phyloP scores from a whole-genome alignment of 129 eudicot species.

The Pseudognaphalium luteoalbum region DNA sequence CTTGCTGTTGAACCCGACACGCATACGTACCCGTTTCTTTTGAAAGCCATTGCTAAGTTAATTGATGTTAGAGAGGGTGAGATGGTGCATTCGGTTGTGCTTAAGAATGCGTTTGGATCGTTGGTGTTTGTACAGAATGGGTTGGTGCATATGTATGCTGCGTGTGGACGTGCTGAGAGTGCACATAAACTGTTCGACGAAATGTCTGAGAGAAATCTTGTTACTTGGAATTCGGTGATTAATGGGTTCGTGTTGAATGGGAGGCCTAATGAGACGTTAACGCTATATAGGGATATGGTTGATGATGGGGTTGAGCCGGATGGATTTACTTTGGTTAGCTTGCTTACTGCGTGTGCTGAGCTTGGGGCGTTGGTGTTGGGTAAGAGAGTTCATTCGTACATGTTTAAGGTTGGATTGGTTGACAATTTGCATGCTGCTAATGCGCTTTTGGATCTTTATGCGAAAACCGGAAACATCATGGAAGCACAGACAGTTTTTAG shows the following conservation, averaged over 20 bases:
- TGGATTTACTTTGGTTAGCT: conserved; percentile 86
- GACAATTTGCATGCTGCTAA: conserved; percentile 77
- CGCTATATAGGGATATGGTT: conserved; percentile 56
- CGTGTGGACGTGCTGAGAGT: conserved; percentile 63
- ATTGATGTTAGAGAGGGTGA: conserved; percentile 66
- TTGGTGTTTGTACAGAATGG: conserved; percentile 73
- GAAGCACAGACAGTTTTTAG: conserved; percentile 64
- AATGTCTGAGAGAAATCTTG: conserved; percentile 76
- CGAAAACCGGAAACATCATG: conserved; percentile 67
- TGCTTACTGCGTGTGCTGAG: conserved; percentile 79
- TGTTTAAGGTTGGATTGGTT: conserved; percentile 75
- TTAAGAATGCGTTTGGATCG: conserved; percentile 56
- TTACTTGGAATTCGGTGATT: conserved; percentile 86
- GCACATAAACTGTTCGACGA: conserved; percentile 68
- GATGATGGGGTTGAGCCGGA: conserved; percentile 72
- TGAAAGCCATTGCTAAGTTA: conserved; percentile 65
- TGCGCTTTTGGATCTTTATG: conserved; percentile 75
- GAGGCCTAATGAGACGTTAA: conserved; percentile 60
- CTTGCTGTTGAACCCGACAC: conserved; percentile 58
- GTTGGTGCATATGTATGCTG: conserved; percentile 73
- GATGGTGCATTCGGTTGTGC: conserved; percentile 53
- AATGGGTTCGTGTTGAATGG: conserved; percentile 76
- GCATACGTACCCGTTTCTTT: conserved; percentile 80
- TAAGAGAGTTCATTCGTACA: conserved; percentile 64
- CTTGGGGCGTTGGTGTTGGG: conserved; percentile 85